Evolutionary conservation across 1,139 yeast species (phyloP).

Genomic region (Hansenula lynferdii): DNA sequence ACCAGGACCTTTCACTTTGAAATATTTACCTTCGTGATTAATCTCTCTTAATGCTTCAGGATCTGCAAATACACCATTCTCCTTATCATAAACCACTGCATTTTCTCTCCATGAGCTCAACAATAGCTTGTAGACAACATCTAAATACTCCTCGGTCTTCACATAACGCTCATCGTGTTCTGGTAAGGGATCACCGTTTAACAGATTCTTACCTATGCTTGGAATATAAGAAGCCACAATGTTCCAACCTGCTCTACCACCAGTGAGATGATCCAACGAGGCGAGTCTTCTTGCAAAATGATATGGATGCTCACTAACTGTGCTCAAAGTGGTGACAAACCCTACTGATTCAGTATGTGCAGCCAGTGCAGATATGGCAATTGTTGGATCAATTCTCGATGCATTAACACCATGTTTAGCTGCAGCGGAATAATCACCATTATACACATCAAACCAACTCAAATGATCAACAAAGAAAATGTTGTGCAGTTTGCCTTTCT

Average conservation of each 20-base stretch:
- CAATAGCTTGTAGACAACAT: slow-evolving; percentile 31
- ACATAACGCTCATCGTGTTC: slow-evolving; percentile 34
- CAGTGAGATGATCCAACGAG: slow-evolving; percentile 34
- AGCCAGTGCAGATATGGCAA: slow-evolving; percentile 33
- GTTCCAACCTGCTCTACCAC: slow-evolving; percentile 38
- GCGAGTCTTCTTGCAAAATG: slow-evolving; percentile 35
- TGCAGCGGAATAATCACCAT: slow-evolving; percentile 31
- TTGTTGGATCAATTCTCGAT: slow-evolving; percentile 32
- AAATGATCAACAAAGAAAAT: slow-evolving; percentile 37
- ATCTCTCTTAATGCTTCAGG: slow-evolving; percentile 29
- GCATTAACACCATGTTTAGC: slow-evolving; percentile 32
- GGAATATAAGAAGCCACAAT: slow-evolving; percentile 34
- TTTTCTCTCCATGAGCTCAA: slow-evolving; percentile 37
- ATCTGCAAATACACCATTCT: slow-evolving; percentile 28
- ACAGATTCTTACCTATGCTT: slow-evolving; percentile 32
- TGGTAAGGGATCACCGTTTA: slow-evolving; percentile 31
- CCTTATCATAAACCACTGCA: slow-evolving; percentile 27
- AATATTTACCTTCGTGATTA: slow-evolving; percentile 31
- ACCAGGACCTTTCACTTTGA: slow-evolving; percentile 32
- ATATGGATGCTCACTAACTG: slow-evolving; percentile 37
- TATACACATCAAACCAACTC: slow-evolving; percentile 32
- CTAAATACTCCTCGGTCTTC: slow-evolving; percentile 32
- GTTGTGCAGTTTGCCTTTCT: slow-evolving; percentile 35
- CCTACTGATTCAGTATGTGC: slow-evolving; percentile 31
- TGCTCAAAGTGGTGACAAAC: slow-evolving; percentile 34